A percentile compares a stretch with the other conserved stretches of the same genome.
phyloP scores from a whole-genome alignment of 2,329 filamentous ascomycete species.

The Dothidotthia symphoricarpi region DNA sequence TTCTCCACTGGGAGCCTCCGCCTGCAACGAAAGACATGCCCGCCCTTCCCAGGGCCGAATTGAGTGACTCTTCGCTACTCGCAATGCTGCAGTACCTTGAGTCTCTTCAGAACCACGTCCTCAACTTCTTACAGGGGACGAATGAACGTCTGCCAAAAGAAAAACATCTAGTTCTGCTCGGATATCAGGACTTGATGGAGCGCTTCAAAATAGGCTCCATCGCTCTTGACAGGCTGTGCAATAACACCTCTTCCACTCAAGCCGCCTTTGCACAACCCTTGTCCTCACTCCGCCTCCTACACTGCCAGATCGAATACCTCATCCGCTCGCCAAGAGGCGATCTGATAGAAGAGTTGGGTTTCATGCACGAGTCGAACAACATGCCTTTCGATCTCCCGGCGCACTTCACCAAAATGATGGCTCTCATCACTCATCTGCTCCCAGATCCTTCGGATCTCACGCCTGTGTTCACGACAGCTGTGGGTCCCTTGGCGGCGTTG shows the following conservation, averaged over 20 bases:
- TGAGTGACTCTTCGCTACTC: slow-evolving; percentile 10
- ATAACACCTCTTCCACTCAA: slow-evolving; percentile 1
- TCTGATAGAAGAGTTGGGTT: slow-evolving; percentile 9
- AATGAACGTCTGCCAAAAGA: slow-evolving; percentile 13
- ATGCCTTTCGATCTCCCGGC: slow-evolving; percentile 17
- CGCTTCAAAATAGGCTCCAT: slow-evolving; percentile 9
- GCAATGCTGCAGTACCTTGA: slow-evolving; percentile 21
- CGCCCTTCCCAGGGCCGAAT: slow-evolving; percentile 3
- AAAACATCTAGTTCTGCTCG: slow-evolving; percentile 9
- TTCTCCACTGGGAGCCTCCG: slow-evolving; percentile 25
- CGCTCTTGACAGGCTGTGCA: slow-evolving; percentile 8
- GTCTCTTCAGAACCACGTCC: slow-evolving; percentile 22
- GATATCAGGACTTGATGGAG: slow-evolving; percentile 5
- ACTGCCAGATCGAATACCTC: slow-evolving; percentile 14
- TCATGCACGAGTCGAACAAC: slow-evolving; percentile 12
- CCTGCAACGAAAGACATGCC: slow-evolving; percentile 10
- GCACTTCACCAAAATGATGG: slow-evolving; percentile 17
- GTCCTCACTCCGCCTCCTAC: slow-evolving; percentile 12
- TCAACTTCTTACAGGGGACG: slow-evolving; percentile 24
- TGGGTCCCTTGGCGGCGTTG: slow-evolving; percentile 25
- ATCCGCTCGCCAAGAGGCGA: slow-evolving; percentile 14
- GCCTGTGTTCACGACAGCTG: slow-evolving; percentile 28
- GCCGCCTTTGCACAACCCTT: slow-evolving; percentile 4
- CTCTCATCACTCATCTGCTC: slow-evolving; percentile 13
- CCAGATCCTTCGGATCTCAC: slow-evolving; percentile 4